phyloP scores from a whole-genome alignment of 345 rosid genomes.

The Corchorus capsularis region DNA sequence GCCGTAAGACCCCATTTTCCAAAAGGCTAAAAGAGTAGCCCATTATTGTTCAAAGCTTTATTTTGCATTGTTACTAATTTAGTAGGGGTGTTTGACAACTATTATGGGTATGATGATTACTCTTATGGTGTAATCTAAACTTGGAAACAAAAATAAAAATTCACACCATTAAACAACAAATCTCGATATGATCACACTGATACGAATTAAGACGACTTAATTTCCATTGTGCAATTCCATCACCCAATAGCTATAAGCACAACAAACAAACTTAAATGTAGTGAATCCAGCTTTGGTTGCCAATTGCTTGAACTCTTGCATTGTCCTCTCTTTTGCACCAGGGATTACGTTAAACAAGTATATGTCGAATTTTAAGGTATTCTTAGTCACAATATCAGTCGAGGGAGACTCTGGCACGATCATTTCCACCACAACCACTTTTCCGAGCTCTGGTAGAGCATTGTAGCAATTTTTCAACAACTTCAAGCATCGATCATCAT shows the following conservation, averaged over 20 bases:
- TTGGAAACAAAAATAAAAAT: too few species aligned
- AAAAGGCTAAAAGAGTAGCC: too few species aligned
- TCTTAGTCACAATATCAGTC: neutral
- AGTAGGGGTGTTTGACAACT: too few species aligned
- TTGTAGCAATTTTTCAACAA: slow-evolving; percentile 10
- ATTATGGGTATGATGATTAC: too few species aligned
- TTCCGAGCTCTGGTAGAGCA: neutral
- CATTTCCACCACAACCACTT: slow-evolving; percentile 32
- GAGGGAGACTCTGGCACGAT: slow-evolving; percentile 25
- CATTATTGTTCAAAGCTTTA: too few species aligned
- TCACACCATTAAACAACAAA: too few species aligned
- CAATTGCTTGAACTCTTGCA: slow-evolving; percentile 31
- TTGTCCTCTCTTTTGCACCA: slow-evolving; percentile 41
- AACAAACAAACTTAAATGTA: slow-evolving; percentile 10
- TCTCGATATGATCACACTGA: too few species aligned
- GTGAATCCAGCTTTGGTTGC: slow-evolving; percentile 34
- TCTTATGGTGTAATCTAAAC: too few species aligned
- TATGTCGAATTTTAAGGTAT: slow-evolving; percentile 21
- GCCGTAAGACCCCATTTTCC: too few species aligned
- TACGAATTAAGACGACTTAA: too few species aligned
- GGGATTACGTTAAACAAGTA: slow-evolving; percentile 19
- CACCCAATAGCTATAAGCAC: slow-evolving; percentile 34
- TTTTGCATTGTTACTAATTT: too few species aligned
- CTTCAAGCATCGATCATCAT: slow-evolving; percentile 38
- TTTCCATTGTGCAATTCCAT: slow-evolving; percentile 23